A percentile compares a stretch with the other conserved stretches of the same genome.
phyloP scores from a whole-genome alignment of 2,329 filamentous ascomycete genomes.

The Pseudocercospora macadamiae region DNA sequence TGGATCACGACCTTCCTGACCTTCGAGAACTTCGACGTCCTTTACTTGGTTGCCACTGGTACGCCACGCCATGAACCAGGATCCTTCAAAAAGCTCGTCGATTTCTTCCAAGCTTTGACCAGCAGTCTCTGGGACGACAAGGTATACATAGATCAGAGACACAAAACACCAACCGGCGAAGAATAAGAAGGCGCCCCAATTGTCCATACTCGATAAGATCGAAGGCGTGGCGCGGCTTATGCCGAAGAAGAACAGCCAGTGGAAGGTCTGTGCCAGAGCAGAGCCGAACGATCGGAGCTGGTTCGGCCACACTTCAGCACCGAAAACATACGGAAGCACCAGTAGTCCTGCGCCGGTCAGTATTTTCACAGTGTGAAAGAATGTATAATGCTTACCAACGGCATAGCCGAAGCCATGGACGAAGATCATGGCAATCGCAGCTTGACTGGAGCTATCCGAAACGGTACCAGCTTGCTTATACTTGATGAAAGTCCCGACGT shows the following conservation, averaged over 20 bases:
- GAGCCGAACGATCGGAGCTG: constrained; percentile 49
- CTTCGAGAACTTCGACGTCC: background rate
- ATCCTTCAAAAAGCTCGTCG: constrained; percentile 15
- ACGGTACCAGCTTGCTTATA: constrained; percentile 34
- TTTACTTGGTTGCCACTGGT: background rate
- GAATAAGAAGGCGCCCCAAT: constrained; percentile 50
- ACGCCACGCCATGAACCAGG: constrained; percentile 8
- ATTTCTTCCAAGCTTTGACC: constrained; percentile 44
- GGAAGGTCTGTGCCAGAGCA: constrained; percentile 45
- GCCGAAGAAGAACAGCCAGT: constrained; percentile 51
- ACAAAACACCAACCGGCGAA: constrained; percentile 47
- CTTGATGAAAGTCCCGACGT: constrained; percentile 47
- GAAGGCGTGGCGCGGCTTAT: constrained; percentile 42
- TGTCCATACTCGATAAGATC: constrained; percentile 42
- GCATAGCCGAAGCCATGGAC: constrained; percentile 52
- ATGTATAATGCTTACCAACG: background rate
- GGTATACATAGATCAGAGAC: constrained; percentile 43
- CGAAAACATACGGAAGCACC: constrained; percentile 51
- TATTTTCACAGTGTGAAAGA: background rate
- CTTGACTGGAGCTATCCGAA: constrained; percentile 38
- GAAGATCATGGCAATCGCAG: constrained; percentile 50
- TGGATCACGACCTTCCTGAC: background rate
- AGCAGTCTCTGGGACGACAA: constrained; percentile 47
- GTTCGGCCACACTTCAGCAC: constrained; percentile 51
- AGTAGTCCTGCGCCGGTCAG: constrained; percentile 39